phyloP scores from a whole-genome alignment of 2,329 filamentous ascomycete genomes.

The Calonectria henricotiae region DNA sequence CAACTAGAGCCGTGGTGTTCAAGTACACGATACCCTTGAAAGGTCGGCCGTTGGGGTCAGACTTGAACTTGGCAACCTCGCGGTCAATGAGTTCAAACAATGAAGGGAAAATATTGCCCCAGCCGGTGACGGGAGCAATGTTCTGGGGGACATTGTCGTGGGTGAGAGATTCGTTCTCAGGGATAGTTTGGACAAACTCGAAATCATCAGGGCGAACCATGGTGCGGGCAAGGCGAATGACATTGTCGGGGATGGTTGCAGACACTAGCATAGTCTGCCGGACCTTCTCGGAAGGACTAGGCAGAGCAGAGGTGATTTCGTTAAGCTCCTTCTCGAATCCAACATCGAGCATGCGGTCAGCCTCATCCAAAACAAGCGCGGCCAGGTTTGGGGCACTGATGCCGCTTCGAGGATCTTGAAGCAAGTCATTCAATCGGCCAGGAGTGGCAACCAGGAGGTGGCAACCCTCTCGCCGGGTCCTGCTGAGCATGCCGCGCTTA shows the following conservation, averaged over 20 bases:
- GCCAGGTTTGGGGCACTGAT: constrained; percentile 86
- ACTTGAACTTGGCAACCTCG: constrained; percentile 66
- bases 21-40: constrained; percentile 99
- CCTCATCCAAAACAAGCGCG: constrained; percentile 96
- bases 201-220: constrained; percentile 87
- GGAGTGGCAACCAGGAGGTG: constrained; percentile 93
- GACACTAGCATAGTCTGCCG: constrained; percentile 97
- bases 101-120: constrained; percentile 84
- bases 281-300: constrained; percentile 73
- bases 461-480: constrained; percentile 83
- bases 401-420: constrained; percentile 76
- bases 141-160: constrained; percentile 89
- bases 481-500: constrained; percentile 78
- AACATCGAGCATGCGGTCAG: constrained; percentile 98
- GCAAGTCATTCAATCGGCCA: constrained; percentile 87
- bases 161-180: constrained; percentile 85
- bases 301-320: constrained; percentile 75
- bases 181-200: constrained; percentile 92
- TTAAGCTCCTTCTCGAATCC: constrained; percentile 81
- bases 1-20: constrained; percentile 82
- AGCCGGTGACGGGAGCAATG: constrained; percentile 76
- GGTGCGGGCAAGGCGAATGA: constrained; percentile 83
- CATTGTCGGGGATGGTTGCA: constrained; percentile 89
- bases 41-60: constrained; percentile 66
- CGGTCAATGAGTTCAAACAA: constrained; percentile 83